These are phyloP conservation scores for Cucumis melo DNA, from an alignment of 306 rosid genomes.

Conservation along the genomic window DNA sequence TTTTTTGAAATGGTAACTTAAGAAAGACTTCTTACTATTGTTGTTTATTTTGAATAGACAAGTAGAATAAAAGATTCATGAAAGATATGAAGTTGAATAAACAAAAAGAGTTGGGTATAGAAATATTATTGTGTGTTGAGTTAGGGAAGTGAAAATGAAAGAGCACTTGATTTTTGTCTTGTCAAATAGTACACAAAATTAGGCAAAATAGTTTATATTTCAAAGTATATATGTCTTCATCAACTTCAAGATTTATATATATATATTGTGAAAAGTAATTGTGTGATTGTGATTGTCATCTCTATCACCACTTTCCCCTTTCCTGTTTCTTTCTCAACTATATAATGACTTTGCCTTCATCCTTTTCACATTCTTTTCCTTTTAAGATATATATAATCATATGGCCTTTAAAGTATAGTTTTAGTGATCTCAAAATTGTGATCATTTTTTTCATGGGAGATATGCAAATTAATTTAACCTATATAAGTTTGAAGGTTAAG, in stretches of 20 bases:
- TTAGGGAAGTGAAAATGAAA: not conserved
- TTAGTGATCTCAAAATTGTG: too few species aligned
- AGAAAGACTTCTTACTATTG: too few species aligned
- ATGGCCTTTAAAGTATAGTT: too few species aligned
- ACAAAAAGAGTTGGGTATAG: not conserved
- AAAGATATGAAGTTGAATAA: not conserved
- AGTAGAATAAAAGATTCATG: not conserved
- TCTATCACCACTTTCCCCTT: not conserved
- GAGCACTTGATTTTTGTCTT: not conserved
- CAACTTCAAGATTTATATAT: not conserved
- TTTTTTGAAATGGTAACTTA: too few species aligned
- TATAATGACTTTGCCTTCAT: not conserved
- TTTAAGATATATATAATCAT: not conserved
- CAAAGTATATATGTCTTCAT: not conserved
- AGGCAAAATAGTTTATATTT: not conserved
- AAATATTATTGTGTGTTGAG: not conserved
- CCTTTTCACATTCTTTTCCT: not conserved
- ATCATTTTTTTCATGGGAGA: too few species aligned
- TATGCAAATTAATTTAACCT: too few species aligned
- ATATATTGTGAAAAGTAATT: not conserved
- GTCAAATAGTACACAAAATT: not conserved
- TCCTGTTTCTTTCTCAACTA: conserved; percentile 8
- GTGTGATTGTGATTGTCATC: not conserved
- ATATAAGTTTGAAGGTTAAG: too few species aligned
- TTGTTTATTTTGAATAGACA: not conserved